Percentiles rank a stretch among this genome's conserved stretches.
These are phyloP conservation scores for Amylostereum areolatum DNA, from an alignment of 1,284 basidiomycete genomes.

Conservation along the genomic window DNA sequence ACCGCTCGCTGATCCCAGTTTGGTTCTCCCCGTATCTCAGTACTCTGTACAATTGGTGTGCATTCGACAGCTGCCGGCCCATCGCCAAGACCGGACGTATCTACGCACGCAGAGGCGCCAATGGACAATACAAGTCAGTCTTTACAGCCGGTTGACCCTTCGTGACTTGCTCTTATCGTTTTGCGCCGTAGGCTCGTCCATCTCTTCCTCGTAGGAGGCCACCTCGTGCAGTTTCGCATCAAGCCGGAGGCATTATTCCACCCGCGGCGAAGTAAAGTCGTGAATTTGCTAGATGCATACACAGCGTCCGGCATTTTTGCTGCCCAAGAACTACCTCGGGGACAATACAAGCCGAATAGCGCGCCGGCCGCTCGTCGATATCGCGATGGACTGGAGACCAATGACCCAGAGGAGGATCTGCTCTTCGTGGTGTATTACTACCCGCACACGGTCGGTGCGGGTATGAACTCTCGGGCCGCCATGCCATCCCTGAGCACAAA, in stretches of 20 bases:
- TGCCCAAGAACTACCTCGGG: slow-evolving; percentile 52
- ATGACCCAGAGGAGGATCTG: slow-evolving; percentile 72
- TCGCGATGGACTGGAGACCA: slow-evolving; percentile 71
- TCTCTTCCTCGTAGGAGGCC: slow-evolving; percentile 59
- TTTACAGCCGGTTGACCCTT: background rate
- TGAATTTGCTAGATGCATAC: slow-evolving; percentile 70
- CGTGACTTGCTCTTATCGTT: slow-evolving; percentile 4
- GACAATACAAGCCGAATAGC: slow-evolving; percentile 52
- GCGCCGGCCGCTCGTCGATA: slow-evolving; percentile 59
- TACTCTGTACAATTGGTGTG: slow-evolving; percentile 76
- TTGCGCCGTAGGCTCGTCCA: slow-evolving; percentile 49
- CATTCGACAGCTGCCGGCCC: slow-evolving; percentile 66
- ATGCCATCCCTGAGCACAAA: slow-evolving; percentile 56
- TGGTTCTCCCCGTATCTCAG: slow-evolving; percentile 49
- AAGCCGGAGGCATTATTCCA: slow-evolving; percentile 44
- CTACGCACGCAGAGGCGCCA: slow-evolving; percentile 60
- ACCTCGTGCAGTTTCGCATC: slow-evolving; percentile 60
- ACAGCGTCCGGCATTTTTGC: slow-evolving; percentile 74
- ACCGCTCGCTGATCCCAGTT: slow-evolving; percentile 42
- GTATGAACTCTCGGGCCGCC: slow-evolving; percentile 9
- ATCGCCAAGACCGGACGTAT: slow-evolving; percentile 67
- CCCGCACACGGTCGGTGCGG: slow-evolving; percentile 19
- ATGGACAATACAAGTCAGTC: slow-evolving; percentile 68
- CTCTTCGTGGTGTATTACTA: slow-evolving; percentile 70
- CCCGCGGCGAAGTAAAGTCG: slow-evolving; percentile 38